Base-by-base conservation (phyloP, 1,284 basidiomycete genomes). In the Ganoderma resinaceum region DNA sequence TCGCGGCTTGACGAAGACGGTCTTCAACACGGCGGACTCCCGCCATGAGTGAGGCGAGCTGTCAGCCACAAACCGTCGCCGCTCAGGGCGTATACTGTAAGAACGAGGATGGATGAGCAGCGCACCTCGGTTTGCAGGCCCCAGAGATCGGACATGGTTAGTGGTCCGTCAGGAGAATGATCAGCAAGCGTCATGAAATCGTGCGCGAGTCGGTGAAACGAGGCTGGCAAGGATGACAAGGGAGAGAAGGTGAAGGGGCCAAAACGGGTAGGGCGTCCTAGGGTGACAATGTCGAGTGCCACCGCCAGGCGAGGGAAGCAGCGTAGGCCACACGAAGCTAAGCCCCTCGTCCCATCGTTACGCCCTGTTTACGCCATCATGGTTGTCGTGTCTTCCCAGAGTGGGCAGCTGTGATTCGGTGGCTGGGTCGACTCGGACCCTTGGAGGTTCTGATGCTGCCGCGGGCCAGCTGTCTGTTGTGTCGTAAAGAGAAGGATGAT, bases 21-120 rank as follows among this genome's bases (percentile, higher is more conserved):
- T 73, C 71, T 37, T 76, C 73, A 8, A 76, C 66, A 23, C 55
- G 53, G 2, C 70, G 63, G 7, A 76, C 57, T 18, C 58, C 63
- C 1, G 72, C 57, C 23, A 67, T 66, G 11, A 75, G 59, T 18
- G 31, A 58, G 3, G 49, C 66, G n/a, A 78, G 71, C 77, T 78
- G 38, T 60, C 9, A 60, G 42, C 64, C 64, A 65, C 64, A 26
- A 35, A 33, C 26, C 40, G 31, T 37, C 46, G 23, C 46, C 9
- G 23, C 46, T 49, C 33, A 35, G 40, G 53, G 18, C 53, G 4
- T n/a, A 53, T 16, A 20, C 1, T 14, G 37, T 40, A 37, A 1
- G 11, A 38, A 3, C 11, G 11, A 23, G n/a, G 29, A 9, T 5
- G 62, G 26, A 57, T 59, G 26, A 57, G 23, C n/a, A n/a, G 35